phyloP scores from a whole-genome alignment of 345 rosid species.

The Dimocarpus longan region DNA sequence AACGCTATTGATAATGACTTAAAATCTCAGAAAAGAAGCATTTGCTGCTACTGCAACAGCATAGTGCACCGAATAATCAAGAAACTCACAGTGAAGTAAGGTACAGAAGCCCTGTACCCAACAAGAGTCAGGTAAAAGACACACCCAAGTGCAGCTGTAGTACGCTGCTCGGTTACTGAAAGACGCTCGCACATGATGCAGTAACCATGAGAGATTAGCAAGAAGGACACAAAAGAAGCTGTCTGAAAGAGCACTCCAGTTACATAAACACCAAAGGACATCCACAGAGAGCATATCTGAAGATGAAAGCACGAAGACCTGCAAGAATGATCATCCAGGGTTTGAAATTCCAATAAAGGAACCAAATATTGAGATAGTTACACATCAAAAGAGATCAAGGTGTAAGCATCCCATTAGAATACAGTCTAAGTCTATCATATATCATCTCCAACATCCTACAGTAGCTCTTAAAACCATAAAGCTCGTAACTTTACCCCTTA shows the following conservation, averaged over 20 bases:
- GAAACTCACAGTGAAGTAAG: conserved; percentile 78
- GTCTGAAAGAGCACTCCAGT: conserved; percentile 95
- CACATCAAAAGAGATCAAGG: background rate
- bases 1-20: background rate
- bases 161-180: conserved; percentile 71
- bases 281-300: conserved; percentile 87
- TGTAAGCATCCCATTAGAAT: background rate
- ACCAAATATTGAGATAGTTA: background rate
- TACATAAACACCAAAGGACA: conserved; percentile 92
- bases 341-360: conserved; percentile 1
- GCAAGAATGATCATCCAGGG: conserved; percentile 23
- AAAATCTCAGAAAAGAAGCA: conserved; percentile 9
- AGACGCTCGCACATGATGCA: conserved; percentile 90
- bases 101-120: conserved; percentile 93
- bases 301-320: conserved; percentile 91
- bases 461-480: background rate
- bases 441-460: background rate
- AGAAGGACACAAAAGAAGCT: conserved; percentile 82
- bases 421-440: background rate
- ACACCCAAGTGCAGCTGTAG: conserved; percentile 83
- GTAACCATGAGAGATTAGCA: conserved; percentile 92
- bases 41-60: background rate
- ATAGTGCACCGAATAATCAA: background rate
- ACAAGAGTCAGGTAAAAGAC: conserved; percentile 85
- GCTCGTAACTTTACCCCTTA: background rate